Conservation (phyloP, 1,139 yeast species). For the Geotrichum aggregatum region DNA sequence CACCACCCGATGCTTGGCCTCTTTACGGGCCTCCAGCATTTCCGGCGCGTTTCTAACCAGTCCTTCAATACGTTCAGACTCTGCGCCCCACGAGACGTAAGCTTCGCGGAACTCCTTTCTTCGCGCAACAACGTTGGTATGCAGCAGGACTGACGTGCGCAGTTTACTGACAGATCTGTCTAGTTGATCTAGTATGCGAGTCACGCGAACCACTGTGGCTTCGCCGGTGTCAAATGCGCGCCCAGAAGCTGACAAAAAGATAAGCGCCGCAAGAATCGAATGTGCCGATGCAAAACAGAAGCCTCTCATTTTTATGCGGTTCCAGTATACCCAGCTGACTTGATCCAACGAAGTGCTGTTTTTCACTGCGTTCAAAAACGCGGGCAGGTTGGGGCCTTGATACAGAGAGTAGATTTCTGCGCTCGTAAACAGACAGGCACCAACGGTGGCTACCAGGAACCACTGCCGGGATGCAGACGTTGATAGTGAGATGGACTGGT, state of each 20-base stretch:
- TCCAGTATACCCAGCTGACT: conserved; percentile 28
- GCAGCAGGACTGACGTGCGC: conserved; percentile 17
- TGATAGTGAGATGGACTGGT: conserved; percentile 6
- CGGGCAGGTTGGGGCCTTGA: conserved; percentile 17
- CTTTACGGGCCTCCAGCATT: conserved; percentile 16
- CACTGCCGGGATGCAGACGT: conserved; percentile 24
- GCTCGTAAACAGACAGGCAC: conserved; percentile 1
- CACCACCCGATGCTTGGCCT: conserved; percentile 16
- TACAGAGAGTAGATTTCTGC: conserved; percentile 11
- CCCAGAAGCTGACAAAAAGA: conserved; percentile 27
- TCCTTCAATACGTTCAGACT: background rate
- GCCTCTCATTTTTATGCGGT: conserved; percentile 23
- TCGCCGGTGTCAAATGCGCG: conserved; percentile 21
- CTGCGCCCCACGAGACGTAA: conserved; percentile 17
- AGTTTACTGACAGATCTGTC: conserved; percentile 10
- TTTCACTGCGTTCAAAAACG: background rate
- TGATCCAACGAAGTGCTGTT: conserved; percentile 17
- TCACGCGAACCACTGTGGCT: conserved; percentile 13
- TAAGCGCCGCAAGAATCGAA: conserved; percentile 21
- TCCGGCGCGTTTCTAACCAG: conserved; percentile 7
- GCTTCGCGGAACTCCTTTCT: conserved; percentile 12
- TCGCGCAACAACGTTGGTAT: conserved; percentile 18
- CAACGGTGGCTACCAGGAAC: conserved; percentile 18
- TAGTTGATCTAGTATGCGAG: conserved; percentile 5
- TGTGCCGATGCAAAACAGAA: conserved; percentile 22